phyloP scores from a whole-genome alignment of 352 stramenopile genomes.

The Phytophthora sp. region DNA sequence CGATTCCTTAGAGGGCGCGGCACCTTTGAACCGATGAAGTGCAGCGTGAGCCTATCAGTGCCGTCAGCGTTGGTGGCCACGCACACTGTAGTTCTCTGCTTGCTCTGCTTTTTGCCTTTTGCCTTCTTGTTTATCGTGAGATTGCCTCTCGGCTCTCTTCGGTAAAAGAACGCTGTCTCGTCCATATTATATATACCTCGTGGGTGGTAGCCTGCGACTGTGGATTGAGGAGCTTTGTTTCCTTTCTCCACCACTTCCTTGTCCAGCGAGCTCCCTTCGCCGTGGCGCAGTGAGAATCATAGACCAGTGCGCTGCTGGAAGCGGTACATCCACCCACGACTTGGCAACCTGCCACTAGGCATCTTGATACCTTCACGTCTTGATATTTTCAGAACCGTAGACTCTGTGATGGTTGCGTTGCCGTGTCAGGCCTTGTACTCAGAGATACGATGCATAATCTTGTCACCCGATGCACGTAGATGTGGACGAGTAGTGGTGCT shows the following conservation, averaged over 20 bases:
- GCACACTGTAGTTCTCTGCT: no score
- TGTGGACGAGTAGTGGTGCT: background rate
- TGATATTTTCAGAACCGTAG: background rate
- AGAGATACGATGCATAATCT: background rate
- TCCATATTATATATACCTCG: conserved; percentile 31
- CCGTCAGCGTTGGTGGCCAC: conserved; percentile 14
- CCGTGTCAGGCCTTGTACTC: background rate
- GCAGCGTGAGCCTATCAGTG: conserved; percentile 5
- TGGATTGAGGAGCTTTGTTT: background rate
- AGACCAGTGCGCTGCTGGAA: conserved; percentile 13
- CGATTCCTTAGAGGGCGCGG: conserved; percentile 15
- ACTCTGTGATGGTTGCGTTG: background rate
- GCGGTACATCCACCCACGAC: conserved; percentile 17
- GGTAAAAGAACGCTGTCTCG: conserved; percentile 22
- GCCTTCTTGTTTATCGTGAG: no score
- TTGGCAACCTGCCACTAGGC: conserved; percentile 1
- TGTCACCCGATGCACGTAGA: background rate
- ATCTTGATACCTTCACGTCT: conserved; percentile 4
- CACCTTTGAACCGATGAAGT: conserved; percentile 11
- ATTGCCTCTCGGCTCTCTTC: conserved; percentile 8
- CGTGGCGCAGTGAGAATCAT: conserved; percentile 17
- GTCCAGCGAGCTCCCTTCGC: conserved; percentile 12
- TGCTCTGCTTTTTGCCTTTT: no score
- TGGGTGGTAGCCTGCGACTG: background rate
- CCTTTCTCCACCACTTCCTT: background rate